Base-by-base conservation (phyloP, 2,329 filamentous ascomycete genomes). In the Leptographium radiaticola region DNA sequence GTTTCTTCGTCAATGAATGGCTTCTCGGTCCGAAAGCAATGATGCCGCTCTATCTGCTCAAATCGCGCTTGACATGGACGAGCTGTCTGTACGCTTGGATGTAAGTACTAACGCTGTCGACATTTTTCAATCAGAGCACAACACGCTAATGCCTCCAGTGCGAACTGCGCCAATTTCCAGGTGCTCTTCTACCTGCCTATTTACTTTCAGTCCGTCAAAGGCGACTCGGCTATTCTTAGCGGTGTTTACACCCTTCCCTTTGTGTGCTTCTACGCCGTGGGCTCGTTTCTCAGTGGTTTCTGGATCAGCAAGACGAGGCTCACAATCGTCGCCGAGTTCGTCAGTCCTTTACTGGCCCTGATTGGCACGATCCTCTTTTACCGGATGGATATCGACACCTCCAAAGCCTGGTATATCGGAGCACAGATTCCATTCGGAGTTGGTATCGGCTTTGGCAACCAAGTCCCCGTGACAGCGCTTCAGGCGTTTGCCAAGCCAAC, bases 361-460 rank as follows among this genome's bases (percentile, higher is more conserved):
- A 12, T 43, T 9, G 51, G 45, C 9, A 30, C 44, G n/a, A 25
- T 36, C n/a, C 51, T 53, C 36, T 43, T 53, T 36, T 53, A 53
- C 45, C 20, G 16, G 18, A 46, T 52, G 51, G 36, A 52, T 12
- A 33, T 52, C 20, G 12, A 40, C 18, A 31, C 51, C 34, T 46
- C 51, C 6, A 52, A 52, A 20, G 43, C 43, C 34, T 33, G 51
- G 18, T 52, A 52, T 33, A 38, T 52, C 16, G 43, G 51, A 20
- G 18, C 51, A 15, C 51, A 52, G 40, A 15, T 52, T 33, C 42
- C 34, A 8, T 47, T 52, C 16, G 51, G 51, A 16, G 8, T 52
- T 18, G 51, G 51, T 20, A 47, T 40, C 13, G 51, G 51, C 43
- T 34, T 52, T 5, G 51, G 43, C 34, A 52, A 52, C 9, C 51